Conservation (phyloP, 805 yeast species). For the Lachancea cidri region DNA sequence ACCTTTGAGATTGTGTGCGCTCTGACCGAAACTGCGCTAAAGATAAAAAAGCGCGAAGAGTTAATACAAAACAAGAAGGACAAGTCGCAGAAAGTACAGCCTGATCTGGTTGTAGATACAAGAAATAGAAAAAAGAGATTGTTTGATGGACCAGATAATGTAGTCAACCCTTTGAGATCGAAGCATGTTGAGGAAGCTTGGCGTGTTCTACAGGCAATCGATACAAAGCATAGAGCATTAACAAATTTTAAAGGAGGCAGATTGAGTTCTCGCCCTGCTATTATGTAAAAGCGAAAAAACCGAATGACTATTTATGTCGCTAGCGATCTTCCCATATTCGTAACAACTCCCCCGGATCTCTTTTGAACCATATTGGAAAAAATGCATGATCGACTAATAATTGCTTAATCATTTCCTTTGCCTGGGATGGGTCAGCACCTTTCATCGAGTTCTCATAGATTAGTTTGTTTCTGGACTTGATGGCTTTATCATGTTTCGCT, state of each 20-base stretch:
- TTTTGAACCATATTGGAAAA: conserved; percentile 22
- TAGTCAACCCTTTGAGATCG: conserved; percentile 70
- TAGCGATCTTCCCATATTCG: conserved; percentile 18
- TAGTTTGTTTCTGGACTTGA: conserved; percentile 16
- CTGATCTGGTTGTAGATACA: conserved; percentile 34
- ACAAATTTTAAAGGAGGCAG: conserved; percentile 60
- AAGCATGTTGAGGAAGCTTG: conserved; percentile 86
- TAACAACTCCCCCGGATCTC: conserved; percentile 18
- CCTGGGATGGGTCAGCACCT: conserved; percentile 13
- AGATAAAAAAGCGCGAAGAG: conserved; percentile 67
- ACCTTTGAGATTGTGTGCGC: conserved; percentile 97
- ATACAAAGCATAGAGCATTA: conserved; percentile 55
- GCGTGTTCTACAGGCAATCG: conserved; percentile 62
- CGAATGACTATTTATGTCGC: background rate
- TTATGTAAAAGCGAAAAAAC: conserved; percentile 23
- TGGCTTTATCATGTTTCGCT: conserved; percentile 20
- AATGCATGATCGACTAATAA: conserved; percentile 18
- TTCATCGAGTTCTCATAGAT: conserved; percentile 11
- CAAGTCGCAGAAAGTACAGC: conserved; percentile 27
- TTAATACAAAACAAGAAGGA: conserved; percentile 37
- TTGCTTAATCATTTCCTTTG: conserved; percentile 18
- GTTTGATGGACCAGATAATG: conserved; percentile 86
- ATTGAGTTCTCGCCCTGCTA: conserved; percentile 30
- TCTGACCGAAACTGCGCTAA: conserved; percentile 85
- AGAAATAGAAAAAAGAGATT: conserved; percentile 47